These are phyloP conservation scores for Serpula lacrymans DNA, from an alignment of 768 basidiomycete species.

Conservation along the genomic window DNA sequence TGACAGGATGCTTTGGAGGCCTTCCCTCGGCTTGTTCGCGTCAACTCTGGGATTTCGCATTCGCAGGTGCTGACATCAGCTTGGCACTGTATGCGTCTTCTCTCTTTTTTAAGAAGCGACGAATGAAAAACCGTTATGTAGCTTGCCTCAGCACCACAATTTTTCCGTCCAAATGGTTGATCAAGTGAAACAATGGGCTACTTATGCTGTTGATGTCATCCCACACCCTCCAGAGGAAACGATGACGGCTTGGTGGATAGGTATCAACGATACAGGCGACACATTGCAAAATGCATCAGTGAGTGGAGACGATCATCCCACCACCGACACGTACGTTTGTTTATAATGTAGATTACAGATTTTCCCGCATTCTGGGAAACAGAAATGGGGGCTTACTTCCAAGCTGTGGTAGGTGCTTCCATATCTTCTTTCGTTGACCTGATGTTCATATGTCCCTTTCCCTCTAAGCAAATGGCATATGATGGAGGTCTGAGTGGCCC, in stretches of 20 bases:
- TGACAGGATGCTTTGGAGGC: slow-evolving; percentile 50
- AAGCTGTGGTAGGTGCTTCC: slow-evolving; percentile 39
- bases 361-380: slow-evolving; percentile 47
- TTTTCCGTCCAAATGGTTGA: slow-evolving; percentile 46
- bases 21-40: slow-evolving; percentile 38
- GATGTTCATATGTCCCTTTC: neutral
- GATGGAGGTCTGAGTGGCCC: slow-evolving; percentile 36
- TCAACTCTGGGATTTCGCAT: slow-evolving; percentile 56
- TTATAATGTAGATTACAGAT: slow-evolving; percentile 37
- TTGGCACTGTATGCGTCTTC: slow-evolving; percentile 28
- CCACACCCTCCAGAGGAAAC: slow-evolving; percentile 42
- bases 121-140: slow-evolving; percentile 10
- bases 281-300: slow-evolving; percentile 35
- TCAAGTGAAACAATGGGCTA: slow-evolving; percentile 47
- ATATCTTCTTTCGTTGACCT: neutral
- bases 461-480: slow-evolving; percentile 35
- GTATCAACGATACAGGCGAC: slow-evolving; percentile 58
- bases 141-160: slow-evolving; percentile 45
- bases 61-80: slow-evolving; percentile 50
- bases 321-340: neutral
- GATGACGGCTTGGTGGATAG: slow-evolving; percentile 55
- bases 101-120: neutral
- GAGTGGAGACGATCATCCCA: neutral
- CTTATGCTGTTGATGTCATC: slow-evolving; percentile 40
- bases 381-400: slow-evolving; percentile 49